These are phyloP conservation scores for Carex littledalei DNA, from an alignment of 176 grass and related monocot species.

Conservation along the genomic window DNA sequence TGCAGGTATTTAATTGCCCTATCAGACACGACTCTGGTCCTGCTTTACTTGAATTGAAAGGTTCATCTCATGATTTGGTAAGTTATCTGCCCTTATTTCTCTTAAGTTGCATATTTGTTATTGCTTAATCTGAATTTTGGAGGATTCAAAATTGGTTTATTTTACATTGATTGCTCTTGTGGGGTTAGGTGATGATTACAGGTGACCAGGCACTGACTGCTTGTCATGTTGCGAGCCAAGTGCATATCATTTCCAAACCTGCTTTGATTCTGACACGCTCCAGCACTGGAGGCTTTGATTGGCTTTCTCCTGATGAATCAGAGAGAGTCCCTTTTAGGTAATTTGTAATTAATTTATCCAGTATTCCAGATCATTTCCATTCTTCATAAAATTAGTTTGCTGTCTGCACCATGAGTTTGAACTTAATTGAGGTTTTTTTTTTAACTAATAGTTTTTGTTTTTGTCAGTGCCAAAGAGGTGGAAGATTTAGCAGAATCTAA, in stretches of 20 bases:
- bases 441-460: neutral
- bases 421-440: neutral
- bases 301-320: slow-evolving; percentile 92
- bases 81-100: slow-evolving; percentile 8
- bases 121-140: slow-evolving; percentile 9
- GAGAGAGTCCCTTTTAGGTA: slow-evolving; percentile 81
- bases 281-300: slow-evolving; percentile 56
- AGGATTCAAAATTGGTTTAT: slow-evolving; percentile 26
- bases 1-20: slow-evolving; percentile 91
- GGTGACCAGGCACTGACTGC: slow-evolving; percentile 96
- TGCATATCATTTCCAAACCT: slow-evolving; percentile 75
- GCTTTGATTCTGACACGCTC: slow-evolving; percentile 65
- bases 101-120: neutral
- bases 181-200: slow-evolving; percentile 93
- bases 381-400: neutral
- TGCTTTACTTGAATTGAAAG: slow-evolving; percentile 69
- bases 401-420: slow-evolving; percentile 10
- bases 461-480: slow-evolving; percentile 60
- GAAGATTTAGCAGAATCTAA: slow-evolving; percentile 61
- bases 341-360: neutral
- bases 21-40: slow-evolving; percentile 80
- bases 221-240: slow-evolving; percentile 96
- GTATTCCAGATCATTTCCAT: neutral
- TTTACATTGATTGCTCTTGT: slow-evolving; percentile 19
- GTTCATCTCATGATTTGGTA: slow-evolving; percentile 99